These are phyloP conservation scores for Penicillium sp. DNA, from an alignment of 2,329 filamentous ascomycete genomes.

Conservation along the genomic window DNA sequence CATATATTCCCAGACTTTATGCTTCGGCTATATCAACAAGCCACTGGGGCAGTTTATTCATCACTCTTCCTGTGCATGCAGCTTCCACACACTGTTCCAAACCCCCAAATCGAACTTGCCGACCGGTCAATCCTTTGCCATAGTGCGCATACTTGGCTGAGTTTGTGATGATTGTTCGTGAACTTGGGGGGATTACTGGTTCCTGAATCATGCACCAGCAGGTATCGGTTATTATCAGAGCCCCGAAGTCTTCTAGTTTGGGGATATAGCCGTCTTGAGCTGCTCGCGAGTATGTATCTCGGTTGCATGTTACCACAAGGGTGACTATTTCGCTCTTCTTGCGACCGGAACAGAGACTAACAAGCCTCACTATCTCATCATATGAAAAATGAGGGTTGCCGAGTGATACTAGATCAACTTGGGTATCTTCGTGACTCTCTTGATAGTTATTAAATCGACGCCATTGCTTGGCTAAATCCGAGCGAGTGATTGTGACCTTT, in stretches of 20 bases:
- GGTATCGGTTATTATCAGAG: background rate
- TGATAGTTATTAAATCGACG: background rate
- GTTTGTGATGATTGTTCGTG: background rate
- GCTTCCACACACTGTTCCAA: background rate
- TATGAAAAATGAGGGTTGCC: slow-evolving; percentile 4
- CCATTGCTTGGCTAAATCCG: slow-evolving; percentile 5
- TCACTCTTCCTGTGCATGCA: background rate
- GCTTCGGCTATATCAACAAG: background rate
- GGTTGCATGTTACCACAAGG: slow-evolving; percentile 3
- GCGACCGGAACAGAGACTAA: slow-evolving; percentile 1
- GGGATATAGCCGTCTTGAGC: background rate
- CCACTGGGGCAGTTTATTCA: background rate
- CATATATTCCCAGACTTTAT: background rate
- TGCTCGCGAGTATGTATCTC: slow-evolving; percentile 6
- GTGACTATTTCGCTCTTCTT: background rate
- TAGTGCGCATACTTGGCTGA: slow-evolving; percentile 4
- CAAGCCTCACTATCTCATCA: background rate
- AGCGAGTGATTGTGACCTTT: background rate
- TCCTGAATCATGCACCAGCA: slow-evolving; percentile 5
- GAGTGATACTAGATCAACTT: slow-evolving; percentile 2
- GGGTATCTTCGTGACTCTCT: background rate
- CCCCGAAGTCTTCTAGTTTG: background rate
- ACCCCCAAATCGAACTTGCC: background rate
- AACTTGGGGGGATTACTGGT: background rate
- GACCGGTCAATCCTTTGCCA: background rate